Conservation (phyloP, 768 basidiomycete genomes). For the Amanita rubescens region DNA sequence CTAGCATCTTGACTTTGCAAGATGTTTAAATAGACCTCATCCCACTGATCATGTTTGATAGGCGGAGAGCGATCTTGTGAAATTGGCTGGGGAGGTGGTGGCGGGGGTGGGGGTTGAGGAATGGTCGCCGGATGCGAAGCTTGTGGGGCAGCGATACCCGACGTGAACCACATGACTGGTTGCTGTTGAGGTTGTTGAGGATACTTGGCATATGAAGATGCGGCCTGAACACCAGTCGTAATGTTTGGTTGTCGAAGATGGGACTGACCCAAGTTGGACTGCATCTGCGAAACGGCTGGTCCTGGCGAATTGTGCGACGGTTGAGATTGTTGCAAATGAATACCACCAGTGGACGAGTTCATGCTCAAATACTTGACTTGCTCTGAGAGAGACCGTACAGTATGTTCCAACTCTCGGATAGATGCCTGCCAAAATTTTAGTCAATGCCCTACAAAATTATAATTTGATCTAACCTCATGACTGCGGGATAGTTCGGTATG, state of each 20-base stretch:
- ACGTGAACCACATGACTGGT: slow-evolving; percentile 49
- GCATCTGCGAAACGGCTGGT: slow-evolving; percentile 29
- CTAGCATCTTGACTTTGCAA: slow-evolving; percentile 66
- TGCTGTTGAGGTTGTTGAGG: slow-evolving; percentile 30
- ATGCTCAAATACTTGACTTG: slow-evolving; percentile 75
- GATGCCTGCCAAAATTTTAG: slow-evolving; percentile 38
- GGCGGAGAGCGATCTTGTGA: slow-evolving; percentile 44
- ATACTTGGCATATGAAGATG: slow-evolving; percentile 29
- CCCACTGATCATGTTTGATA: slow-evolving; percentile 71
- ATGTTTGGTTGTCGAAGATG: slow-evolving; percentile 38
- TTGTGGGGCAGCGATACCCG: slow-evolving; percentile 70
- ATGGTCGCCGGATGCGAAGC: slow-evolving; percentile 74
- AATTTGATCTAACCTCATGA: slow-evolving; percentile 55
- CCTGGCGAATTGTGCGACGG: slow-evolving; percentile 34
- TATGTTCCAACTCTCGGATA: slow-evolving; percentile 77
- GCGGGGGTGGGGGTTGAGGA: slow-evolving; percentile 48
- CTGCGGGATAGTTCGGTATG: slow-evolving; percentile 70
- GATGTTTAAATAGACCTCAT: slow-evolving; percentile 72
- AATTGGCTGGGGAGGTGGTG: slow-evolving; percentile 29
- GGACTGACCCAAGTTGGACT: slow-evolving; percentile 27
- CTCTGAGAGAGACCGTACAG: slow-evolving; percentile 65
- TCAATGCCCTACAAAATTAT: not conserved
- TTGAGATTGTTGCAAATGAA: slow-evolving; percentile 35
- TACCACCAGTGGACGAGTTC: slow-evolving; percentile 33
- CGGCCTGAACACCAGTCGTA: slow-evolving; percentile 26